Base-by-base conservation (phyloP, 169 alveolate genomes). In the Amoebophrya sp. region DNA sequence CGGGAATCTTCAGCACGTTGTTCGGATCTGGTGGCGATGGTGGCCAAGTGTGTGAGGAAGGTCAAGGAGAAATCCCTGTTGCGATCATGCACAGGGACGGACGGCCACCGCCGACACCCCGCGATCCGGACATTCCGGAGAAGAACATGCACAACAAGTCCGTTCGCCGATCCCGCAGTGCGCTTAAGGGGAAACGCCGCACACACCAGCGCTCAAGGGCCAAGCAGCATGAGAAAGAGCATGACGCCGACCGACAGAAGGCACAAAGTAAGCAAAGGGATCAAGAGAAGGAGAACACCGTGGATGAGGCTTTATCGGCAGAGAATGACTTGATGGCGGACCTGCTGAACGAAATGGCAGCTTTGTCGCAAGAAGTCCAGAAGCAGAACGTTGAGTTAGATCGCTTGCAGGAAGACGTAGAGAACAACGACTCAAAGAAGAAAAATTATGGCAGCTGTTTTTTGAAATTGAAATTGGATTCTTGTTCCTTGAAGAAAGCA, bases 111-210 rank as follows among this genome's bases (percentile, higher is more conserved):
- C 83, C 83, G 33, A 65, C 83, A 10, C 83, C 83, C 10, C 2
- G 83, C 18, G 83, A 65, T 26, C 83, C 83, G 2, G 83, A 65
- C 83, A 65, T 65, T 12, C 83, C 83, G 83, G 83, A 65, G 26
- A 65, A 65, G 83, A 65, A 65, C 83, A 65, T 65, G 83, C 83
- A 65, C 33, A 65, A 65, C 83, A 65, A 65, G 83, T 36, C 18
- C 38, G 2, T 65, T 10, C 83, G 83, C 10, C 18, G n/a, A 36
- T 65, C 83, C 12, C 12, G 33, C 2, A 26, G 3, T 29, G 1
- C n/a, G 83, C 83, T 65, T 6, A 65, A 65, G 83, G 83, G 83
- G 33, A 65, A 65, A 36, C 83, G 26, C 2, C 83, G 83, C 3
- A 65, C 2, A 1, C 12, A 65, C 36, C 2, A 65, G 36, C 83